Percentiles rank a stretch among this genome's conserved stretches.
Evolutionary conservation across 805 yeast species (phyloP).

Genomic region (Saturnispora serradocipensis): DNA sequence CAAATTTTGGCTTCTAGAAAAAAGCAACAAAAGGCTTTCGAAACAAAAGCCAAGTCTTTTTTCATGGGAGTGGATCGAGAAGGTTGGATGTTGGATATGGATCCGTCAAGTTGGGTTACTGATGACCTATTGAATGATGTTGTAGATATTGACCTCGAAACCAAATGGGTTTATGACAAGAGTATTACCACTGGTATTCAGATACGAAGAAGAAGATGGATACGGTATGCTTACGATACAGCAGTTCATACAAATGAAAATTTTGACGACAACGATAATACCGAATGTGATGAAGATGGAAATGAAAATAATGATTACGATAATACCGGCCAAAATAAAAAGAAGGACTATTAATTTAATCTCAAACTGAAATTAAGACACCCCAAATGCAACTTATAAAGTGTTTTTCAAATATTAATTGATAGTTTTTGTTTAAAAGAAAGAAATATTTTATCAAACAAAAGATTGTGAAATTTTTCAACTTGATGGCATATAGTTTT

Average conservation of each 20-base stretch:
- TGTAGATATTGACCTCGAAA: slow-evolving; percentile 57
- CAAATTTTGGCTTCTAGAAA: slow-evolving; percentile 1
- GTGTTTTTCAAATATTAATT: no score
- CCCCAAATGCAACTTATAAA: background rate
- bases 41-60: background rate
- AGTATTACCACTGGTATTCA: slow-evolving; percentile 16
- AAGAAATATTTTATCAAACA: background rate
- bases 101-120: slow-evolving; percentile 57
- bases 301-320: background rate
- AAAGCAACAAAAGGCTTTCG: background rate
- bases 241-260: slow-evolving; percentile 15
- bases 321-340: background rate
- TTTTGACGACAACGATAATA: slow-evolving; percentile 9
- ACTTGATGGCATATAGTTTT: background rate
- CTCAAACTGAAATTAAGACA: background rate
- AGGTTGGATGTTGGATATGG: slow-evolving; percentile 61
- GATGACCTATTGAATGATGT: slow-evolving; percentile 39
- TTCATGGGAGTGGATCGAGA: slow-evolving; percentile 14
- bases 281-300: slow-evolving; percentile 1
- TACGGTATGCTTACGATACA: slow-evolving; percentile 32
- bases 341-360: background rate
- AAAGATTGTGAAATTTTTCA: background rate
- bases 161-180: slow-evolving; percentile 80
- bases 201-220: slow-evolving; percentile 63
- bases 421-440: background rate